Base-by-base conservation (phyloP, 345 rosid species). In the Eucalyptus virginea region DNA sequence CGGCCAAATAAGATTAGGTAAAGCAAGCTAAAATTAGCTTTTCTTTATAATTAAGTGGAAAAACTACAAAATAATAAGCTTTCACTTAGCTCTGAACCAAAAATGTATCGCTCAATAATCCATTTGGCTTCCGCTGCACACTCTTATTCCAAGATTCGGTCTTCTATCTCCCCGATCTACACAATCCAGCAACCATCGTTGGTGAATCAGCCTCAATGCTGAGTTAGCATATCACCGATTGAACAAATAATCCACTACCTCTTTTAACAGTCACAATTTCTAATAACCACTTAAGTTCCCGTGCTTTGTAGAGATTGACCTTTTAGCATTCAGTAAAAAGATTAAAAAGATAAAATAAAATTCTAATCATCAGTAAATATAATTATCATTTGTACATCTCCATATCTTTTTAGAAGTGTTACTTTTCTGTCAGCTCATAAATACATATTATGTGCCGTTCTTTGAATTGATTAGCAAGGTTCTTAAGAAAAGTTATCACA, bases 1-100 rank as follows among this genome's bases (percentile, higher is more conserved):
- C 0, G 11, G 60, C 11, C 24, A 21, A 8, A 23, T 54, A 21
- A 54, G 1, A 51, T 17, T 0, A 0, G 0, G 11, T 0, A 54
- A 21, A 2, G 26, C 1, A 54, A 1, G 1, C 60, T 54, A 54
- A 8, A 54, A 9, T 8, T 54, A 0, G 26, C 1, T 8, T 19
- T 21, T 8, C 5, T 21, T 0, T 4, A 54, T 21, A 54, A 54
- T 54, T 5, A 54, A 54, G 60, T 54, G 4, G 60, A 54, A 54
- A 54, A 54, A 4, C 58, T 3, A 21, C 28, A 54, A 8, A 21
- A 21, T 21, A 54, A 21, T 19, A 54, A 54, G 26, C 58, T 54
- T 21, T 54, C 26, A 4, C 26, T 2, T 54, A 52, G 4, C 9
- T 52, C 24, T 0, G 2, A 52, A 52, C 0, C 0, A 52, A 52